Percentiles rank a stretch among this genome's conserved stretches.
These are phyloP conservation scores for Fusarium sp. DNA, from an alignment of 2,329 filamentous ascomycete species.

Conservation along the genomic window DNA sequence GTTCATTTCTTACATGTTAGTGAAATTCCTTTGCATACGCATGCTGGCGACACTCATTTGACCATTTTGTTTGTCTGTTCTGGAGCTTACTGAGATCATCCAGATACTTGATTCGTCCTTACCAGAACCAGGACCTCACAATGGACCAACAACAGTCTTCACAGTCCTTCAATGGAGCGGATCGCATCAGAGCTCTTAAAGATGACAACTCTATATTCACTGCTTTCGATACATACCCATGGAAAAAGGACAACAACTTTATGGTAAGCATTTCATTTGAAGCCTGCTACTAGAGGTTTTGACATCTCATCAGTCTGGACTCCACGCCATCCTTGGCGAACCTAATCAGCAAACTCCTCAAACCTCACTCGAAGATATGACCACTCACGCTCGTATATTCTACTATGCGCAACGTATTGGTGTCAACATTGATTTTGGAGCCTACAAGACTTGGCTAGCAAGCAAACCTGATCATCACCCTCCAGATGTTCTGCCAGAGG, in stretches of 20 bases:
- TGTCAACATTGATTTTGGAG: conserved; percentile 70
- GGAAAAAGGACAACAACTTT: conserved; percentile 75
- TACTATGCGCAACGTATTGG: conserved; percentile 68
- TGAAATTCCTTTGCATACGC: conserved; percentile 12
- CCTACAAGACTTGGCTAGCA: conserved; percentile 74
- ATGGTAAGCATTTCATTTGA: conserved; percentile 59
- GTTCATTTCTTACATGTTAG: conserved; percentile 43
- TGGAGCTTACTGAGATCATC: conserved; percentile 10
- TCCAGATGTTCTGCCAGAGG: conserved; percentile 53
- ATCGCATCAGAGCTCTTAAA: conserved; percentile 55
- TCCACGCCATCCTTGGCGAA: conserved; percentile 72
- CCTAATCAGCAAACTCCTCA: conserved; percentile 55
- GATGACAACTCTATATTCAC: conserved; percentile 62
- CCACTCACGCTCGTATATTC: conserved; percentile 74
- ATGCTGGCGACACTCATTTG: conserved; percentile 5
- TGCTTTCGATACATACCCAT: conserved; percentile 74
- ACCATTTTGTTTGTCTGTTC: not conserved
- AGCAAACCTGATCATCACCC: conserved; percentile 49
- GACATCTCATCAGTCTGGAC: conserved; percentile 60
- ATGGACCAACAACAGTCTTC: conserved; percentile 35
- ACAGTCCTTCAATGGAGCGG: conserved; percentile 49
- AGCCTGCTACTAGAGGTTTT: not conserved
- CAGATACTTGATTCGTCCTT: not conserved
- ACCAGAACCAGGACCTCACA: not conserved
- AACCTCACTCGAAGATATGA: conserved; percentile 68